phyloP scores from a whole-genome alignment of 257 asterid species.

The Solanum appendiculatum region DNA sequence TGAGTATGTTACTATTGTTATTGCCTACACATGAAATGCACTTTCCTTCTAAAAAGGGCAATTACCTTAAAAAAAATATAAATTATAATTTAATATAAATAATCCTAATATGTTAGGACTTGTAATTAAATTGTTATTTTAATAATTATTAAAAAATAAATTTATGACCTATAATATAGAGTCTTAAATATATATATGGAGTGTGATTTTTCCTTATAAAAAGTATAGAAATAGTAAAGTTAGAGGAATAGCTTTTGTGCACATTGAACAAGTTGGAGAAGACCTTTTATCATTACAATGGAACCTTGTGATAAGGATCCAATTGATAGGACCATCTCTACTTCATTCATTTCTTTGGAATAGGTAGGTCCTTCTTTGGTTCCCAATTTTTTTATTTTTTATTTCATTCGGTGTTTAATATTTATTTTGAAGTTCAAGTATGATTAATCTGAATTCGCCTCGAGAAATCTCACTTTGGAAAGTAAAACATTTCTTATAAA shows the following conservation, averaged over 20 bases:
- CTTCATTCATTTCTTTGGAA: background rate
- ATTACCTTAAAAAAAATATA: too few relatives aligned
- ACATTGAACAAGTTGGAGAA: background rate
- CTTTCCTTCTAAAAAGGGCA: too few relatives aligned
- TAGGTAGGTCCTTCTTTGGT: background rate
- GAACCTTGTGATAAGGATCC: background rate
- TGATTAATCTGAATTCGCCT: background rate
- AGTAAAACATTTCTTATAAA: background rate
- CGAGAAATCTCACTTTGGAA: background rate
- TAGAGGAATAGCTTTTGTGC: background rate
- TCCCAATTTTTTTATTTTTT: background rate
- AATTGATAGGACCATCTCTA: background rate
- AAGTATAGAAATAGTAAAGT: background rate
- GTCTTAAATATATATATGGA: too few relatives aligned
- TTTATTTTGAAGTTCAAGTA: background rate
- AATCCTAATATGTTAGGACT: too few relatives aligned
- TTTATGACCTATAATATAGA: too few relatives aligned
- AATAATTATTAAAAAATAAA: too few relatives aligned
- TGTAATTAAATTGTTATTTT: too few relatives aligned
- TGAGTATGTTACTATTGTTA: too few relatives aligned
- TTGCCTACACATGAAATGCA: background rate
- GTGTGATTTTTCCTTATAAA: too few relatives aligned
- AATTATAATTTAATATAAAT: too few relatives aligned
- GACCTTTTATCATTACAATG: background rate
- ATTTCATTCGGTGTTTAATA: background rate